Base-by-base conservation (phyloP, 1,139 yeast genomes). In the Kurtzmaniella quercitrusa region DNA sequence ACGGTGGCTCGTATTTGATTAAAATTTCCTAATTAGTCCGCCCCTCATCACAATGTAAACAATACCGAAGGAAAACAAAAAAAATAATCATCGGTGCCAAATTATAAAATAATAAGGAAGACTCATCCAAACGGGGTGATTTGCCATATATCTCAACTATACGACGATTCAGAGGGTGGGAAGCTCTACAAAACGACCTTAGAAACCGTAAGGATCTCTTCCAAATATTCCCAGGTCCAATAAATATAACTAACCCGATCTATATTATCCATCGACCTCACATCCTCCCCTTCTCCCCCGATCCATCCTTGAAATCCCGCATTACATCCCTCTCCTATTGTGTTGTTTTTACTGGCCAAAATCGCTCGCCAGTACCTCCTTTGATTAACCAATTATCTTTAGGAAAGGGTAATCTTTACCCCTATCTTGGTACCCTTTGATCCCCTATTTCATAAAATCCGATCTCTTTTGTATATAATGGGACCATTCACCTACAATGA, bases 401-500 rank as follows among this genome's bases (percentile, higher is more conserved):
- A 4, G 31, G 5, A 6, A 27, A 27, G 12, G 5, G 14, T 10
- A 10, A 27, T 27, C 31, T 6, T 12, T n/a, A 27, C 31, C 31
- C 31, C 23, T 21, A 21, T 21, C 4, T 8, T 21, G 4, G 7
- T 8, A 4, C 23, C 23, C 8, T 8, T 8, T 21, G n/a, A n/a
- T n/a, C n/a, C n/a, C n/a, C n/a, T n/a, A n/a, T n/a, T n/a, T n/a
- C n/a, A n/a, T n/a, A n/a, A n/a, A n/a, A n/a, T n/a, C n/a, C n/a
- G n/a, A n/a, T n/a, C n/a, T n/a, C 8, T 8, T 21, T 4, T 16
- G 10, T 10, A 34, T 34, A 5, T 8, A 8, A 55, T 56, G 56
- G 57, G 57, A 25, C 49, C 57, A 34, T 51, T 51, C 43, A 45
- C 52, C 38, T 23, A 49, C 40, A 55, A 55, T 48, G 66, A 59